These are phyloP conservation scores for Talaromyces atroroseus DNA, from an alignment of 2,329 filamentous ascomycete genomes.

Conservation along the genomic window DNA sequence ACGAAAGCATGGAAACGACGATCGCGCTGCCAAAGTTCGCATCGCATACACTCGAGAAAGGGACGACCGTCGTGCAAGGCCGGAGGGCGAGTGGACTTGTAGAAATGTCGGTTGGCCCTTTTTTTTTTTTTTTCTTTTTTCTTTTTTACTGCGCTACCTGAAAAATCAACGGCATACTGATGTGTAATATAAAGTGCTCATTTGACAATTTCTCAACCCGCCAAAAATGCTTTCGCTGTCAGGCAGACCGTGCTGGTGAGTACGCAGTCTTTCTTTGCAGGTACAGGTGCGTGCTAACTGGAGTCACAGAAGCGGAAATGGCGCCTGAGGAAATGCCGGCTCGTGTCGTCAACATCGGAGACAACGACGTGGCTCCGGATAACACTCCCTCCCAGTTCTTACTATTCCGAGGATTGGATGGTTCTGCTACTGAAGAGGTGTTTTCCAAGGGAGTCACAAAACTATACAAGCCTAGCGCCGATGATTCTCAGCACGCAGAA, in stretches of 20 bases:
- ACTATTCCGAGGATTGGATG: slow-evolving; percentile 65
- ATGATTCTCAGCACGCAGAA: slow-evolving; percentile 25
- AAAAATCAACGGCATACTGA: not conserved
- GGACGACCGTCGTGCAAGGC: slow-evolving; percentile 45
- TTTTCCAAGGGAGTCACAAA: slow-evolving; percentile 69
- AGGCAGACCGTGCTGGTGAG: slow-evolving; percentile 50
- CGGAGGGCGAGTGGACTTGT: slow-evolving; percentile 55
- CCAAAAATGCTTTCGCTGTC: slow-evolving; percentile 54
- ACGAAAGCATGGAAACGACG: slow-evolving; percentile 33
- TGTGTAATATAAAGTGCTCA: slow-evolving; percentile 41
- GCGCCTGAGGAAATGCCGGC: slow-evolving; percentile 35
- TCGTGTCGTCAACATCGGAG: slow-evolving; percentile 47
- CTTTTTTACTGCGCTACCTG: too few species aligned
- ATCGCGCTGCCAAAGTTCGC: slow-evolving; percentile 41
- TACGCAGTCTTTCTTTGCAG: slow-evolving; percentile 1
- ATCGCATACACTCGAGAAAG: slow-evolving; percentile 51
- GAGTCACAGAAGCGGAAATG: slow-evolving; percentile 23
- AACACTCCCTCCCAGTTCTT: slow-evolving; percentile 67
- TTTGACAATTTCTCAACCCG: slow-evolving; percentile 54
- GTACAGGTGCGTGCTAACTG: slow-evolving; percentile 14
- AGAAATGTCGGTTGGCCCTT: slow-evolving; percentile 38
- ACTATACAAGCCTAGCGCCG: slow-evolving; percentile 56
- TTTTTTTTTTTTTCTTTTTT: not conserved
- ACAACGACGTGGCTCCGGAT: slow-evolving; percentile 51
- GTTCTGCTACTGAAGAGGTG: slow-evolving; percentile 65